Evolutionary conservation across 176 grass and related monocot genomes (phyloP), one percentile per base, ranked within the genome.

Genomic region (Avena insularis): DNA sequence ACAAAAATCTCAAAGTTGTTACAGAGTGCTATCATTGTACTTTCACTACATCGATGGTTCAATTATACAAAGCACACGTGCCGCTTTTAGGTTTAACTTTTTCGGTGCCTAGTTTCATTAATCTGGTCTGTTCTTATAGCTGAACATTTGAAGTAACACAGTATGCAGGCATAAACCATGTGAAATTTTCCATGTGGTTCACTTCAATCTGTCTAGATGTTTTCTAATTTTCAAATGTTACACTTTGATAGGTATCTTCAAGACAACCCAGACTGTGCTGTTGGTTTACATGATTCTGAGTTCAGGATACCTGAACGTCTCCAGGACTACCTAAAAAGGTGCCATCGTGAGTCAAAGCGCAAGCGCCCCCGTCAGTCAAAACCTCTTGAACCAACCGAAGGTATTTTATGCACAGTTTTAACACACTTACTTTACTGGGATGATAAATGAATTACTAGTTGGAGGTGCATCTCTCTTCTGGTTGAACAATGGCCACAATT

Each of bases 231-330:
- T 59, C 13, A 49, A 21, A 82, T 87, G 14, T 7, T 73, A 59
- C 48, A 20, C 12, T 50, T 77, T 75, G 33, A 81, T 74, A 94
- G 89, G 59, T 90, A 89, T 71, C 83, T 94, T 71, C 4, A 23
- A 38, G 90, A 89, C 48, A 85, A 85, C 60, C 87, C 73, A 48
- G 57, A 79, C 54, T 43, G 48, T 68, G 75, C 40, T 13, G 9
- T 20, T 17, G 62, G 87, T 58, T 43, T 90, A 29, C 12, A 67
- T 16, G 19, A 50, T 79, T 85, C 90, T 83, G 78, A 91, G 67
- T 90, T 94, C 65, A 64, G 14, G 78, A 16, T 53, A 71, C 92
- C 92, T 82, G 77, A 45, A 62, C 78, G 86, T 77, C 75, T 90
- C 8, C 80, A 80, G 60, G 67, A 86, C 12, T 89, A 91, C 71